These are phyloP conservation scores for Sporothrix brasiliensis DNA, from an alignment of 2,329 filamentous ascomycete species.

Conservation along the genomic window DNA sequence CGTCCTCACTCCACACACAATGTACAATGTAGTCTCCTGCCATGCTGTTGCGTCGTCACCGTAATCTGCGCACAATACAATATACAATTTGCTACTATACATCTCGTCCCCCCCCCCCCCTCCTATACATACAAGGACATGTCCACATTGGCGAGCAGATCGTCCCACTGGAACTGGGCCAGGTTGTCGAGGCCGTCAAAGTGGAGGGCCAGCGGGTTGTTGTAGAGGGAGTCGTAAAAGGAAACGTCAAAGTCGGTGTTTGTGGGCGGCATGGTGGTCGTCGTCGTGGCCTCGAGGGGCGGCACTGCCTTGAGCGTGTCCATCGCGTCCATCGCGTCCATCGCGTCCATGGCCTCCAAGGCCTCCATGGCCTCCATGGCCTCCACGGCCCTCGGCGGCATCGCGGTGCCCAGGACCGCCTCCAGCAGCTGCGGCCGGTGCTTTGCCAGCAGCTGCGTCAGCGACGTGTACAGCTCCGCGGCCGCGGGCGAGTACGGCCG, in stretches of 20 bases:
- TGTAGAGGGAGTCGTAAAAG: neutral
- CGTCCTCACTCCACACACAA: no score
- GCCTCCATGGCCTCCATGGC: no score
- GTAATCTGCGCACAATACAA: no score
- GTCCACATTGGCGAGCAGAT: slow-evolving; percentile 20
- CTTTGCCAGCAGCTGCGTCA: slow-evolving; percentile 27
- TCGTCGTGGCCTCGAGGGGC: neutral
- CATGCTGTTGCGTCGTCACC: no score
- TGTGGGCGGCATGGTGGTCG: neutral
- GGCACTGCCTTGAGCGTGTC: no score
- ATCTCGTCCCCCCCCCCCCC: no score
- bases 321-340: no score
- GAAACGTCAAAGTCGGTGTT: neutral
- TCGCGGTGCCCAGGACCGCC: neutral
- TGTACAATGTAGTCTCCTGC: no score
- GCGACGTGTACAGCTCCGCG: slow-evolving; percentile 25
- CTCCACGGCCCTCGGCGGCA: no score
- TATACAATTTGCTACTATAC: no score
- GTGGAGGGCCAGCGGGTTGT: neutral
- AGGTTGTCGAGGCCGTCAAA: slow-evolving; percentile 27
- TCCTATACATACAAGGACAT: slow-evolving; percentile 10
- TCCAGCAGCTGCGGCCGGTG: slow-evolving; percentile 21
- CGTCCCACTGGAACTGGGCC: slow-evolving; percentile 28
- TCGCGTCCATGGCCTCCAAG: no score
- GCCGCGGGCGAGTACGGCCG: slow-evolving; percentile 27